Percentiles rank a stretch among this genome's conserved stretches.
phyloP scores from a whole-genome alignment of 2,329 filamentous ascomycete species.

The Clonostachys solani region DNA sequence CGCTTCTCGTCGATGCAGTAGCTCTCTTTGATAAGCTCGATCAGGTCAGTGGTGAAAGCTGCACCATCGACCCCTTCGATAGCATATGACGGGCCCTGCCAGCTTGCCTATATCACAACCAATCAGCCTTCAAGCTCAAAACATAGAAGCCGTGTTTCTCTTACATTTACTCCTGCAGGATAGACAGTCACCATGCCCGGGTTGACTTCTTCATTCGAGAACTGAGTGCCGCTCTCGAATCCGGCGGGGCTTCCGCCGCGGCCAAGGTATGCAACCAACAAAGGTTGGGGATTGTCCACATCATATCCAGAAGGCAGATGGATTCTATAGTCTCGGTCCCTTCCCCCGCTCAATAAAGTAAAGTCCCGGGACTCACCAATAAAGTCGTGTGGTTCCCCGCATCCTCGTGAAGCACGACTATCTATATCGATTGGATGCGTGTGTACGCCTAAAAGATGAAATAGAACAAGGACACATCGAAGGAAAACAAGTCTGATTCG shows the following conservation, averaged over 20 bases:
- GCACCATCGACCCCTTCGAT: slow-evolving; percentile 27
- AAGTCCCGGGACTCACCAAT: slow-evolving; percentile 11
- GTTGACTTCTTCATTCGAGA: slow-evolving; percentile 32
- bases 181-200: slow-evolving; percentile 33
- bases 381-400: slow-evolving; percentile 10
- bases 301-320: slow-evolving; percentile 22
- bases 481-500: too few species aligned
- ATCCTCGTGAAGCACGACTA: too few species aligned
- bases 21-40: slow-evolving; percentile 26
- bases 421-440: too few species aligned
- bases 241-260: slow-evolving; percentile 23
- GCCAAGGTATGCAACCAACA: slow-evolving; percentile 44
- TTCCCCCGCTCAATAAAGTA: slow-evolving; percentile 11
- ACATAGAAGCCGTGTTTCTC: too few species aligned
- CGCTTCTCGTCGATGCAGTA: slow-evolving; percentile 32
- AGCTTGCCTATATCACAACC: slow-evolving; percentile 13
- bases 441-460: too few species aligned
- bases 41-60: slow-evolving; percentile 35
- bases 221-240: slow-evolving; percentile 25
- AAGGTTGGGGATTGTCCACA: slow-evolving; percentile 18
- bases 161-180: slow-evolving; percentile 36
- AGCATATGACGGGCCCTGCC: slow-evolving; percentile 31
- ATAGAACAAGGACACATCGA: too few species aligned
- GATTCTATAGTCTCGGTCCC: slow-evolving; percentile 8
- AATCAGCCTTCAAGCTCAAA: too few species aligned